Conservation (phyloP, 768 basidiomycete species). For the Coprinopsis sp. region DNA sequence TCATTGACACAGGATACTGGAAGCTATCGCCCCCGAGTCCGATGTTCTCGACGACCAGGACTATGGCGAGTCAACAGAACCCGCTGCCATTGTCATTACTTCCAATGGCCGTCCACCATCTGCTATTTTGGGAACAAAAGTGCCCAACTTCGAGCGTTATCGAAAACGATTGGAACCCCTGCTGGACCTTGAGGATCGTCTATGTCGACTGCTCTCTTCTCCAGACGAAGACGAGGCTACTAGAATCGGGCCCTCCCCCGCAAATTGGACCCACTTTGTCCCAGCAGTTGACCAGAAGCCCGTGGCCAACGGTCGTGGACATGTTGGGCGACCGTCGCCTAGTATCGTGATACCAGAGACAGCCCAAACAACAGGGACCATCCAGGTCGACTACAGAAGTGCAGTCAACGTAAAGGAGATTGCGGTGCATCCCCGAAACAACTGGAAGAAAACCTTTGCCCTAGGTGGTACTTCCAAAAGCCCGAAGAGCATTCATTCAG, state of each 20-base stretch:
- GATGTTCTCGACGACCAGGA: conserved; percentile 59
- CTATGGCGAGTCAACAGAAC: conserved; percentile 46
- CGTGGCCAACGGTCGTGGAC: conserved; percentile 17
- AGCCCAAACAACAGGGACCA: conserved; percentile 22
- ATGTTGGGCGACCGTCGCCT: conserved; percentile 42
- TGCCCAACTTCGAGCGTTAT: conserved; percentile 61
- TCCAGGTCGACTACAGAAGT: conserved; percentile 23
- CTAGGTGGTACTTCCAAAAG: conserved; percentile 58
- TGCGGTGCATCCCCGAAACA: conserved; percentile 53
- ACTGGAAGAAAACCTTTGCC: conserved; percentile 68
- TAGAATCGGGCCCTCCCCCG: conserved; percentile 39
- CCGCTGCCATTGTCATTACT: conserved; percentile 47
- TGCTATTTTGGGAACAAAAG: conserved; percentile 43
- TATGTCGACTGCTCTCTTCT: conserved; percentile 63
- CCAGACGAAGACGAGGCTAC: conserved; percentile 70
- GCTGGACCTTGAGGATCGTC: conserved; percentile 60
- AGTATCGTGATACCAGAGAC: conserved; percentile 44
- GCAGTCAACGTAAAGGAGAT: conserved; percentile 47
- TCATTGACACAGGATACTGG: conserved; percentile 53
- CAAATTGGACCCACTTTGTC: conserved; percentile 33
- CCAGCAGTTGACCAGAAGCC: conserved; percentile 19
- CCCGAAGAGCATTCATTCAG: conserved; percentile 65
- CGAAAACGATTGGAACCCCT: conserved; percentile 62
- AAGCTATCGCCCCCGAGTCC: conserved; percentile 63
- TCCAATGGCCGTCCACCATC: conserved; percentile 47